Conservation (phyloP, 768 basidiomycete species). For the Pleurotus giganteus region DNA sequence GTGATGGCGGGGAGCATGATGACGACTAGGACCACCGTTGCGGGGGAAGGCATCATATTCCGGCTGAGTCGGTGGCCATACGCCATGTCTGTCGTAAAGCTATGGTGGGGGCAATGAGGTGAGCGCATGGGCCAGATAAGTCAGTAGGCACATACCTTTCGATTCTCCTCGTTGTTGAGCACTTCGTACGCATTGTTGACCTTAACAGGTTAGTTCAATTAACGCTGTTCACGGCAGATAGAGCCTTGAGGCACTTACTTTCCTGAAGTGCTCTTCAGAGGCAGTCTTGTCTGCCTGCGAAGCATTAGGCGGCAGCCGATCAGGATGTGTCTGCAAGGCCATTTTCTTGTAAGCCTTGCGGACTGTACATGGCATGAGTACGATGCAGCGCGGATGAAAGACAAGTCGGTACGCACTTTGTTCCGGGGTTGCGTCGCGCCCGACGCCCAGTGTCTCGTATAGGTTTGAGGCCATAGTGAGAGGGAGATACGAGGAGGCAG, state of each 20-base stretch:
- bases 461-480: conserved; percentile 52
- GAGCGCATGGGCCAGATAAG: neutral
- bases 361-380: conserved; percentile 38
- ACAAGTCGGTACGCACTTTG: conserved; percentile 49
- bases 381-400: neutral
- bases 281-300: conserved; percentile 54
- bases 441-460: conserved; percentile 62
- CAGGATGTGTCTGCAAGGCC: conserved; percentile 75
- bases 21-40: conserved; percentile 21
- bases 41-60: conserved; percentile 23
- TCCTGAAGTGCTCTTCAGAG: conserved; percentile 57
- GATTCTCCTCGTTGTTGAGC: conserved; percentile 57
- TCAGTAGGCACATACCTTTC: conserved; percentile 37
- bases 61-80: conserved; percentile 66
- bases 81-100: conserved; percentile 69
- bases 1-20: conserved; percentile 19
- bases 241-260: conserved; percentile 22
- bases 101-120: conserved; percentile 22
- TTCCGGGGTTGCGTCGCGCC: conserved; percentile 54
- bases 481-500: conserved; percentile 1
- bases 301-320: conserved; percentile 58
- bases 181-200: conserved; percentile 81
- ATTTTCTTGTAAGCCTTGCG: conserved; percentile 75
- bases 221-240: neutral
- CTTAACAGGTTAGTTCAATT: conserved; percentile 31